Base-by-base conservation (phyloP, 148 eudicot genomes). In the Fagopyrum homotropicum region DNA sequence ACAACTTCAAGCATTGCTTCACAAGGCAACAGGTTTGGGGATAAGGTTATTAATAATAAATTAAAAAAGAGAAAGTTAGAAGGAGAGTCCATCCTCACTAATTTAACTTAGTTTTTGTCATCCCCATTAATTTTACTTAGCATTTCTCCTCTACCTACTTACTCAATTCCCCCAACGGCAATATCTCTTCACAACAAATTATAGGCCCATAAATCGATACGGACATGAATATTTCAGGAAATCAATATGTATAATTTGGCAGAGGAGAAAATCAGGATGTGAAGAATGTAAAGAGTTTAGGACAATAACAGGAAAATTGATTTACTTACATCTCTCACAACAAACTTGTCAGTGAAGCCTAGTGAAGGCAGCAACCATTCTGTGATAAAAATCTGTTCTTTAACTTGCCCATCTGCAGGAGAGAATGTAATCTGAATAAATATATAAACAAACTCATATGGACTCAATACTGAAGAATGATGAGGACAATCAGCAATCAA, bases 311-410 rank as follows among this genome's bases (percentile, higher is more conserved):
- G 54, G 57, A 30, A 10, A 10, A 5, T 14, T 0, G 6, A 29
- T 0, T 22, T 8, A 72, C 89, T 70, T 83, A 85, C 91, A 75
- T 90, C 85, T 77, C 85, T 81, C 68, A 90, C 79, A 69, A 81
- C 82, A 79, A 90, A 87, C 81, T 86, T 85, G 83, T 91, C 97
- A 40, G 77, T 79, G 51, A 77, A 72, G 56, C 81, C 86, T 47
- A 93, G 81, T 7, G 90, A 75, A 45, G 98, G 98, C 86, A 88
- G 84, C 61, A 93, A 75, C 98, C 98, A 93, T 59, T 88, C 87
- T 17, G 89, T 77, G 59, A 73, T 22, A 80, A 84, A 89, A 14
- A 83, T 79, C 50, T 81, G 85, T 51, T 78, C 84, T 49, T 79
- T 59, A 71, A 72, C 72, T 68, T 73, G 55, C 70, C 75, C 77